phyloP scores from a whole-genome alignment of 2,329 filamentous ascomycete genomes.

The Aureobasidium sp. region DNA sequence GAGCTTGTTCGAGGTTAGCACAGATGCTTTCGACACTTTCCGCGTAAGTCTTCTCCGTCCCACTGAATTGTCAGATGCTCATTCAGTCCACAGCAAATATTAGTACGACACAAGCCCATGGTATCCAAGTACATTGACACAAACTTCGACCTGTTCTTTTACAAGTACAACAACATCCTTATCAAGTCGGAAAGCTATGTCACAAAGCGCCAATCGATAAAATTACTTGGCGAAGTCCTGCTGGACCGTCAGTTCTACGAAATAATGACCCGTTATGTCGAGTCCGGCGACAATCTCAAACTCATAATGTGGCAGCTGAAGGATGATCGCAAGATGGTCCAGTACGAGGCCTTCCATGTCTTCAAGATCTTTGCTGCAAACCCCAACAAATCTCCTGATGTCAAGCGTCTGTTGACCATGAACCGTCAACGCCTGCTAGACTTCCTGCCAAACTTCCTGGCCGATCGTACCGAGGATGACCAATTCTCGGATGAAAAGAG shows the following conservation, averaged over 20 bases:
- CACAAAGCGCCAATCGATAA: slow-evolving; percentile 96
- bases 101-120: slow-evolving; percentile 89
- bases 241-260: slow-evolving; percentile 94
- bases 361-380: slow-evolving; percentile 99
- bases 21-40: slow-evolving; percentile 96
- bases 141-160: slow-evolving; percentile 92
- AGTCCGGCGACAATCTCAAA: slow-evolving; percentile 91
- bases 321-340: slow-evolving; percentile 97
- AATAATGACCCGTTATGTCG: slow-evolving; percentile 96
- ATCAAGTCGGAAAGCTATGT: slow-evolving; percentile 94
- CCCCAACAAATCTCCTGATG: slow-evolving; percentile 92
- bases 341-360: slow-evolving; percentile 98
- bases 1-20: slow-evolving; percentile 91
- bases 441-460: slow-evolving; percentile 85
- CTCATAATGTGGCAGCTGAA: slow-evolving; percentile 95
- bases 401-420: slow-evolving; percentile 92
- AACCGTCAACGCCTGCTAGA: slow-evolving; percentile 85
- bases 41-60: slow-evolving; percentile 52
- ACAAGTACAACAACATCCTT: slow-evolving; percentile 77
- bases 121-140: slow-evolving; percentile 80
- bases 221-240: slow-evolving; percentile 88
- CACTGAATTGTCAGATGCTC: neutral
- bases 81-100: slow-evolving; percentile 60
- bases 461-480: slow-evolving; percentile 93
- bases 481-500: slow-evolving; percentile 98